A percentile compares a stretch with the other conserved stretches of the same genome.
phyloP scores from a whole-genome alignment of 768 basidiomycete species.

The Grammothele lineata region DNA sequence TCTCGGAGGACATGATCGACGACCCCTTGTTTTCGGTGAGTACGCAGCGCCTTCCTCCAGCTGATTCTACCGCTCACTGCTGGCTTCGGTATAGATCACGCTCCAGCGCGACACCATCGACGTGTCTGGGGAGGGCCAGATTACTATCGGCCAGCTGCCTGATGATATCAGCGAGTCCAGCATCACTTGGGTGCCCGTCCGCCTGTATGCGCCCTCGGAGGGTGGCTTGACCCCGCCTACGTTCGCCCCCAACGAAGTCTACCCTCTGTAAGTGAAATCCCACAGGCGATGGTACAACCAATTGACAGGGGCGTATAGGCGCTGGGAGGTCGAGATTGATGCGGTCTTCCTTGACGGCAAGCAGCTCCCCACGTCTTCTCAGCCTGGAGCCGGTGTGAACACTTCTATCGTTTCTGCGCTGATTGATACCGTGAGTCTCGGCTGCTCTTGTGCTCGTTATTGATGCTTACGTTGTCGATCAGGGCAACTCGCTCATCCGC shows the following conservation, averaged over 20 bases:
- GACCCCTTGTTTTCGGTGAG: conserved; percentile 36
- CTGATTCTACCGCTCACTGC: not conserved
- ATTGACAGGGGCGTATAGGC: conserved; percentile 2
- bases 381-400: conserved; percentile 40
- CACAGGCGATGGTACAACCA: not conserved
- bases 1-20: conserved; percentile 36
- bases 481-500: conserved; percentile 75
- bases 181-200: conserved; percentile 66
- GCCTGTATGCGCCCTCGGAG: conserved; percentile 46
- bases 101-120: conserved; percentile 68
- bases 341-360: conserved; percentile 69
- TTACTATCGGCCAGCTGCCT: conserved; percentile 69
- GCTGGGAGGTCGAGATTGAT: conserved; percentile 71
- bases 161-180: conserved; percentile 41
- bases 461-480: too few species aligned
- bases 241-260: conserved; percentile 57
- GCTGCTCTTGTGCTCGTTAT: too few species aligned
- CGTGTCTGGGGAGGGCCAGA: conserved; percentile 61
- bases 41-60: not conserved
- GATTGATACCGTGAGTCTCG: conserved; percentile 72
- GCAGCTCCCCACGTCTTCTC: conserved; percentile 49
- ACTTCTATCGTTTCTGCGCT: conserved; percentile 50
- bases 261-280: conserved; percentile 26
- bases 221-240: conserved; percentile 55
- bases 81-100: conserved; percentile 33